Evolutionary conservation across 495 filamentous ascomycete species (phyloP).

Genomic region (Glonium stellatum): DNA sequence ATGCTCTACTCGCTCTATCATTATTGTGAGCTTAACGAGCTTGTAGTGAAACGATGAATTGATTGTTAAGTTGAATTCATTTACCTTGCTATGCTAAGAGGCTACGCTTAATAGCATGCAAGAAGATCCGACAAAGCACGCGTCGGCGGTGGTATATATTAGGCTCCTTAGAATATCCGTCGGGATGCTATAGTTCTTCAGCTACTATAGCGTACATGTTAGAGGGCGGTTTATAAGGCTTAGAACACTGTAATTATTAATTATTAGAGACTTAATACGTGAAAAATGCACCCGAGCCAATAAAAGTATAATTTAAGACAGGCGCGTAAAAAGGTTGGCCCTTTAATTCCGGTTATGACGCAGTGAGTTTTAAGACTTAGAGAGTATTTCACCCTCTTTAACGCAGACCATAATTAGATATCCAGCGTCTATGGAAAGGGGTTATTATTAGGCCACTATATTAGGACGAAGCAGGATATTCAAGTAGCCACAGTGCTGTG

Average conservation of each 20-base stretch:
- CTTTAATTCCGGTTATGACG: constrained; percentile 20
- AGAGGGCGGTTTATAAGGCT: constrained; percentile 36
- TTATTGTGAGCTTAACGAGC: too few species aligned
- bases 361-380: constrained; percentile 29
- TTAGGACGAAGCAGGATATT: neutral
- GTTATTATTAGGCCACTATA: neutral
- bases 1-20: too few species aligned
- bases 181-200: constrained; percentile 36
- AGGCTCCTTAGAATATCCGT: constrained; percentile 25
- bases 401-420: constrained; percentile 20
- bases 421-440: neutral
- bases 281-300: constrained; percentile 30
- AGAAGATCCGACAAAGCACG: constrained; percentile 32
- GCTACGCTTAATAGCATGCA: constrained; percentile 30
- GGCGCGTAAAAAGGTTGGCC: constrained; percentile 30
- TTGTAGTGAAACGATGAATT: too few species aligned
- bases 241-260: constrained; percentile 31
- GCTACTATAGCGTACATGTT: constrained; percentile 21
- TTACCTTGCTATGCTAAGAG: too few species aligned
- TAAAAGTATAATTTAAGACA: constrained; percentile 34
- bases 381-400: constrained; percentile 35
- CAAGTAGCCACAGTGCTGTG: neutral
- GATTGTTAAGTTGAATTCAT: too few species aligned
- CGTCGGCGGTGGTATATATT: constrained; percentile 30
- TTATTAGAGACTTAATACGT: constrained; percentile 37